phyloP scores from a whole-genome alignment of 2,329 filamentous ascomycete genomes.

The Cladosporium velox region DNA sequence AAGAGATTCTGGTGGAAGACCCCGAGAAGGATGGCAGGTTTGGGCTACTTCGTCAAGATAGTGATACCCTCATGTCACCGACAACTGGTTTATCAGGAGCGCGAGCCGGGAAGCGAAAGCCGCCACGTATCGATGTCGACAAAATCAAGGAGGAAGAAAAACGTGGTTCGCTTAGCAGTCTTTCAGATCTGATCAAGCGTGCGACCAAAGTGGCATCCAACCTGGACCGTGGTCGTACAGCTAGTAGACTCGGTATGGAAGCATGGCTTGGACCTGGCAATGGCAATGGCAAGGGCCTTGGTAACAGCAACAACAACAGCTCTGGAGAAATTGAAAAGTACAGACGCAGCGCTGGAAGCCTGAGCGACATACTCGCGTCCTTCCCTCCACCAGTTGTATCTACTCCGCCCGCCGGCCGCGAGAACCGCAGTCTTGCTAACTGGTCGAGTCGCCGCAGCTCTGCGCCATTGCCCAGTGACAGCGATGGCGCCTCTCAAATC shows the following conservation, averaged over 20 bases:
- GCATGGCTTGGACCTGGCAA: conserved; percentile 47
- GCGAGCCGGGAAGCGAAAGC: conserved; percentile 50
- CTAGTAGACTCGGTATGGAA: conserved; percentile 56
- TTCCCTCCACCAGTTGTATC: conserved; percentile 57
- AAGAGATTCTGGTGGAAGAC: conserved; percentile 31
- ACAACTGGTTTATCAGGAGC: conserved; percentile 41
- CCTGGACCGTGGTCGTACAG: conserved; percentile 77
- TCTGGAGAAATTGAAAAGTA: conserved; percentile 33
- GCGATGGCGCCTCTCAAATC: conserved; percentile 26
- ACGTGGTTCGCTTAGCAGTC: conserved; percentile 84
- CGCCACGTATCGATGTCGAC: conserved; percentile 78
- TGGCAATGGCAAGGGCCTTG: conserved; percentile 19
- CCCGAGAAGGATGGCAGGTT: conserved; percentile 36
- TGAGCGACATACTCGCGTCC: conserved; percentile 65
- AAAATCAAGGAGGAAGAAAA: conserved; percentile 79
- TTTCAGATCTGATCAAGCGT: conserved; percentile 85
- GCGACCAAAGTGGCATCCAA: conserved; percentile 85
- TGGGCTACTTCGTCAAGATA: conserved; percentile 32
- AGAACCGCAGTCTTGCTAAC: conserved; percentile 15
- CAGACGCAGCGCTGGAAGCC: conserved; percentile 52
- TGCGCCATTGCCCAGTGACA: conserved; percentile 32
- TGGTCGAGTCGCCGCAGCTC: conserved; percentile 27
- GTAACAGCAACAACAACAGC: conserved; percentile 1
- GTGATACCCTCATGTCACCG: conserved; percentile 35
- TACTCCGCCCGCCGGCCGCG: conserved; percentile 5